Evolutionary conservation across 495 filamentous ascomycete species (phyloP).

Genomic region (Penicillium longicatenatum): DNA sequence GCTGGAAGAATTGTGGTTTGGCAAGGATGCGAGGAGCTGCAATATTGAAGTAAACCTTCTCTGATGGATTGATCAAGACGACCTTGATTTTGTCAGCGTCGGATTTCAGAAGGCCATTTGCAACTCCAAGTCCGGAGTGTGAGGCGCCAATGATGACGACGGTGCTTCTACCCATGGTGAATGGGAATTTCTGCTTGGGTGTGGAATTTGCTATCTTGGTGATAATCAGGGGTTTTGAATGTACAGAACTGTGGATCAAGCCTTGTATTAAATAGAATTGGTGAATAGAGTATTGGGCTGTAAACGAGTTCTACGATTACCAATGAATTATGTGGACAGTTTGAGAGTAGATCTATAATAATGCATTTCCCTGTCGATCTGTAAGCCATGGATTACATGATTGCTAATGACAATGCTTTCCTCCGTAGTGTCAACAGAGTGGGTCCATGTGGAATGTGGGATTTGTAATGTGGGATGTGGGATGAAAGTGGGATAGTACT

Average conservation of each 20-base stretch:
- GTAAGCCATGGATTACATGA: neutral
- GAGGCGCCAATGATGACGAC: neutral
- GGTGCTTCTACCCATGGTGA: neutral
- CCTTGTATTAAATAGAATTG: neutral
- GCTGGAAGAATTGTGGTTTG: slow-evolving; percentile 3
- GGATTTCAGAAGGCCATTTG: neutral
- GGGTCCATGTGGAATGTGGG: too few relatives aligned
- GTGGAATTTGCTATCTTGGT: neutral
- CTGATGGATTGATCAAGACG: slow-evolving; percentile 12
- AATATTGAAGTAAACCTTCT: slow-evolving; percentile 16
- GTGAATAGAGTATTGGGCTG: neutral
- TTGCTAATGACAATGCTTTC: neutral
- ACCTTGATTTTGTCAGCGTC: neutral
- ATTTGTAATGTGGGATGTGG: neutral
- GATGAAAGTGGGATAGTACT: too few relatives aligned
- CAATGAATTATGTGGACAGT: neutral
- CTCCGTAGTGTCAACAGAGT: neutral
- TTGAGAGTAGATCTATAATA: neutral
- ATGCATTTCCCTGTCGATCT: neutral
- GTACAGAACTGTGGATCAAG: neutral
- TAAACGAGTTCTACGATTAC: neutral
- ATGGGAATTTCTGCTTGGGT: neutral
- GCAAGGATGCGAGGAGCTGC: slow-evolving; percentile 5
- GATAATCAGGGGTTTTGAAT: neutral
- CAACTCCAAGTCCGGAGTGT: neutral